phyloP scores from a whole-genome alignment of 2,329 filamentous ascomycete genomes.

The Cercospora zeae-maydis region DNA sequence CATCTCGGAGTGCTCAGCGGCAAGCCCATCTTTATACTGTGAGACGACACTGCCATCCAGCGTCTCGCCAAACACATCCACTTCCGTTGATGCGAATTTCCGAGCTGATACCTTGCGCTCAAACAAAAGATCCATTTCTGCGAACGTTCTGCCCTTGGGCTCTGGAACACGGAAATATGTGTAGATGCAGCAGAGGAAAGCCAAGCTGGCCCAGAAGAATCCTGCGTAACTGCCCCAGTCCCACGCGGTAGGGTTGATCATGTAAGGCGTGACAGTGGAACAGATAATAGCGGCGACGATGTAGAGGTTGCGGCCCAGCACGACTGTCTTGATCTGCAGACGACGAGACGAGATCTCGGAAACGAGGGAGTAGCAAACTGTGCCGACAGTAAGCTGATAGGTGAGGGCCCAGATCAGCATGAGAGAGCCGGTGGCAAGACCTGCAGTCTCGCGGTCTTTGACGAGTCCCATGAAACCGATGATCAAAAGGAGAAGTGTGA shows the following conservation, averaged over 20 bases:
- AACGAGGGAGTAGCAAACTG: slow-evolving; percentile 85
- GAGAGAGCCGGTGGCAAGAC: slow-evolving; percentile 76
- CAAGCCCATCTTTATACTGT: slow-evolving; percentile 22
- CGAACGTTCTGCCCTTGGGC: slow-evolving; percentile 74
- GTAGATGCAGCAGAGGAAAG: slow-evolving; percentile 76
- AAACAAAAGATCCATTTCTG: slow-evolving; percentile 81
- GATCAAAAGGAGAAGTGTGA: slow-evolving; percentile 73
- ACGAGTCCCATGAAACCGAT: slow-evolving; percentile 81
- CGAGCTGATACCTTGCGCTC: slow-evolving; percentile 67
- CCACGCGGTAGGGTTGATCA: slow-evolving; percentile 85
- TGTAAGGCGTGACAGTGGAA: slow-evolving; percentile 81
- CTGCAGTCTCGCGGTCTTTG: slow-evolving; percentile 55
- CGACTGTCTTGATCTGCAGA: slow-evolving; percentile 87
- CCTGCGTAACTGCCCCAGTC: slow-evolving; percentile 83
- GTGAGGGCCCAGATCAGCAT: slow-evolving; percentile 79
- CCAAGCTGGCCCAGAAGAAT: slow-evolving; percentile 78
- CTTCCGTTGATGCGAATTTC: slow-evolving; percentile 61
- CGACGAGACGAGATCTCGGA: slow-evolving; percentile 77
- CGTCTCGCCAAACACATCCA: slow-evolving; percentile 53
- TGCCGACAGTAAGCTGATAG: slow-evolving; percentile 84
- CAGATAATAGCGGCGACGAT: slow-evolving; percentile 80
- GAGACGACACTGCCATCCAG: slow-evolving; percentile 33
- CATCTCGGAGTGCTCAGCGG: slow-evolving; percentile 20
- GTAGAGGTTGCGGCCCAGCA: slow-evolving; percentile 72
- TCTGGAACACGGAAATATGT: slow-evolving; percentile 78